Base-by-base conservation (phyloP, 169 alveolate genomes). In the Cryptosporidium meleagridis region DNA sequence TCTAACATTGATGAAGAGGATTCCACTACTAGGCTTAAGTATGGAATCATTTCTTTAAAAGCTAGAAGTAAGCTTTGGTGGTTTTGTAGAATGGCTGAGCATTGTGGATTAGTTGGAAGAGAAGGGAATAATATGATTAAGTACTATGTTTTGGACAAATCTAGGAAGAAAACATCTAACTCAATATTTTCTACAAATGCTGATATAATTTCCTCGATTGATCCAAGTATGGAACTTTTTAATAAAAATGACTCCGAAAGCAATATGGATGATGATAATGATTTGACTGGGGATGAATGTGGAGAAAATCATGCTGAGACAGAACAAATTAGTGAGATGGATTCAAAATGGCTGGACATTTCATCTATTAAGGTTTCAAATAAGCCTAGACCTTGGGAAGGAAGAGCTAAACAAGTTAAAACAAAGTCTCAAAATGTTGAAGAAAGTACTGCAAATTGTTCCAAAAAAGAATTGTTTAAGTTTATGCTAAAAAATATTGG, bases 61-160 rank as follows among this genome's bases (percentile, higher is more conserved):
- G 73, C 89, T 26, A 80, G 89, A 41, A 29, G 29, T 18, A 80
- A 80, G 29, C 75, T 80, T 0, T 80, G 89, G 89, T 80, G 89
- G 89, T 45, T 62, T 29, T 80, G 89, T n/a, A 58, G 89, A 29
- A 39, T 65, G 39, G 89, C 89, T 37, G 80, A 80, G 48, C 89
- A 80, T 39, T 80, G 89, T 65, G 75, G 75, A 21, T 26, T 62
- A 23, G 51, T 80, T 44, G 67, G 53, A 21, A 58, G 52, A 44
- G 52, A 80, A 31, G 80, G 61, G 10, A 65, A 26, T n/a, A 70
- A 16, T 59, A 62, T 45, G n/a, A 59, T 41, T 26, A 35, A 65
- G 3, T 80, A 80, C 29, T 33, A 41, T 16, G 52, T 80, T 37
- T 18, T 53, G n/a, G 89, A 80, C 8, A 80, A 23, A 59, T 14